Evolutionary conservation across 2,329 filamentous ascomycete species (phyloP).

Genomic region (Colletotrichum chlorophyti): DNA sequence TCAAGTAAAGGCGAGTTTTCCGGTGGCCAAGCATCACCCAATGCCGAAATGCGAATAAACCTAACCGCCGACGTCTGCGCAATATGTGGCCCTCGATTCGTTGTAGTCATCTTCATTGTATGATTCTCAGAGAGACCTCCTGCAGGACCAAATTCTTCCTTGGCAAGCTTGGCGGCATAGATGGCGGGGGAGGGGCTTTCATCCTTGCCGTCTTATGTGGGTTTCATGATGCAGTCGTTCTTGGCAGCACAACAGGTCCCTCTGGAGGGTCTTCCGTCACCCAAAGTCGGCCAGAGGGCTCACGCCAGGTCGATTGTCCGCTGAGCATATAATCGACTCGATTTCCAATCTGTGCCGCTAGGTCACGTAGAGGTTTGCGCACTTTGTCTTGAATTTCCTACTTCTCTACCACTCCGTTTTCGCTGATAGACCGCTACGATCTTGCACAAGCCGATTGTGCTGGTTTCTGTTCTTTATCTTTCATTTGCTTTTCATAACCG

Average conservation of each 20-base stretch:
- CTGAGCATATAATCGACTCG: constrained; percentile 5
- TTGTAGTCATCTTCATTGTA: not conserved
- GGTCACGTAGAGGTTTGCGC: not conserved
- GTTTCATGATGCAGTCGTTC: constrained; percentile 20
- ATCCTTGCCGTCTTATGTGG: constrained; percentile 21
- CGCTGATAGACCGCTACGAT: not conserved
- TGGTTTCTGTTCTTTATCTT: not conserved
- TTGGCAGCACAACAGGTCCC: constrained; percentile 2
- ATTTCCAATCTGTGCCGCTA: not conserved
- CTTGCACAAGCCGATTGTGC: not conserved
- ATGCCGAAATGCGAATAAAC: constrained; percentile 11
- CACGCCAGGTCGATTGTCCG: not conserved
- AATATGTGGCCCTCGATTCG: not conserved
- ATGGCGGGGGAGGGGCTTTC: not conserved
- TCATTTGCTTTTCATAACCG: no score
- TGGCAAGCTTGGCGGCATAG: constrained; percentile 24
- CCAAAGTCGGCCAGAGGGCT: no score
- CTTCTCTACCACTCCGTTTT: not conserved
- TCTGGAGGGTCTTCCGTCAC: no score
- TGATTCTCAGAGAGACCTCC: constrained; percentile 1
- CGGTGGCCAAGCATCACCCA: constrained; percentile 18
- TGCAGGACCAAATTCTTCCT: not conserved
- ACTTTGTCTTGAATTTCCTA: not conserved
- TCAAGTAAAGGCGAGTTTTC: constrained; percentile 21
- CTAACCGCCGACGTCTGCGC: not conserved